phyloP scores from a whole-genome alignment of 108 stramenopile genomes.

The Conticribra guillardii region DNA sequence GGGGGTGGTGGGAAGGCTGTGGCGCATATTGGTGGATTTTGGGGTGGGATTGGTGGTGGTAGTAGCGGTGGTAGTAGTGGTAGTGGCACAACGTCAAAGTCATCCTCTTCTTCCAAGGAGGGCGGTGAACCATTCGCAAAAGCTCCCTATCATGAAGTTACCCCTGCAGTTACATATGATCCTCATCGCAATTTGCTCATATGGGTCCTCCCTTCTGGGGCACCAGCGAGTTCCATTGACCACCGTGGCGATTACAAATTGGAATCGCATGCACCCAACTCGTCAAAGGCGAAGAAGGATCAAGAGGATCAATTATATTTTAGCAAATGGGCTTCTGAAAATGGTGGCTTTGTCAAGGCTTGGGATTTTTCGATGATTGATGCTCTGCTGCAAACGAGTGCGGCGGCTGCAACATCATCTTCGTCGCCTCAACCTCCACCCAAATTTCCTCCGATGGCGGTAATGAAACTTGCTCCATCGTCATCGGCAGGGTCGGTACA shows the following conservation, averaged over 20 bases:
- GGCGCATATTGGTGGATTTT: constrained; percentile 41
- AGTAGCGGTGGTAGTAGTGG: constrained; percentile 22
- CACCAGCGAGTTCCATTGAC: constrained; percentile 34
- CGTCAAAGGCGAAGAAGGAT: constrained; percentile 25
- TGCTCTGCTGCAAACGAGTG: constrained; percentile 4
- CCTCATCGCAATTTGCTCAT: constrained; percentile 64
- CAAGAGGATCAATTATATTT: constrained; percentile 21
- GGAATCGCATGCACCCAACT: constrained; percentile 11
- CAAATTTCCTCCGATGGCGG: constrained; percentile 41
- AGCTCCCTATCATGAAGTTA: constrained; percentile 47
- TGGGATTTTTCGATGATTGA: constrained; percentile 40
- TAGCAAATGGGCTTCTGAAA: constrained; percentile 30
- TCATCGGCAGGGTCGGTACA: constrained; percentile 21
- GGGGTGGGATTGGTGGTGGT: constrained; percentile 5
- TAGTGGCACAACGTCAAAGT: constrained; percentile 26
- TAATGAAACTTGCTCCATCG: constrained; percentile 37
- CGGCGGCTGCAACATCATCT: neutral
- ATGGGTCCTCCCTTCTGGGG: constrained; percentile 59
- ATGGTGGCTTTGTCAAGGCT: constrained; percentile 48
- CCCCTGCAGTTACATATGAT: constrained; percentile 55
- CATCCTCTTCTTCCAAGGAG: constrained; percentile 10
- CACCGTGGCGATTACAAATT: constrained; percentile 35
- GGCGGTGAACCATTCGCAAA: constrained; percentile 20
- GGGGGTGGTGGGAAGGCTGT: too few relatives aligned
- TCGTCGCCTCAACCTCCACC: constrained; percentile 41